A percentile compares a stretch with the other conserved stretches of the same genome.
Conservation (phyloP, 2,329 filamentous ascomycete species). For the Pseudogymnoascus sp. region DNA sequence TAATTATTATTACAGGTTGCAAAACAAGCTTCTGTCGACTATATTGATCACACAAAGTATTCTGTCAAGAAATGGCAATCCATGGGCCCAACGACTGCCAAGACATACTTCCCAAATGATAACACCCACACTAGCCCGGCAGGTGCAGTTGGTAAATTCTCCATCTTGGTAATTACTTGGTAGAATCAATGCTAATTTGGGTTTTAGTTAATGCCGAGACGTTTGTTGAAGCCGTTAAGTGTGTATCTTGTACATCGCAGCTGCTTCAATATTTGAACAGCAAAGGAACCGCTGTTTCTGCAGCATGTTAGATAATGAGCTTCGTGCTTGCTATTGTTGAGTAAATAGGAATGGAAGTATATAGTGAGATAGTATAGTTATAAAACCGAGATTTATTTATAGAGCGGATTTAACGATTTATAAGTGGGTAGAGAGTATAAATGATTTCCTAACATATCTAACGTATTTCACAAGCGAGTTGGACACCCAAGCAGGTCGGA, state of each 20-base stretch:
- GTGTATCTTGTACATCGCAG: slow-evolving; percentile 11
- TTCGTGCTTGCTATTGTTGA: background rate
- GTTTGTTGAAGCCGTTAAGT: slow-evolving; percentile 22
- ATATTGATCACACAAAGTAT: slow-evolving; percentile 26
- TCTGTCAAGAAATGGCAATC: slow-evolving; percentile 21
- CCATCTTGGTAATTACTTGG: background rate
- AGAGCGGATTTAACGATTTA: background rate
- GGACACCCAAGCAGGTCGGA: too few species aligned
- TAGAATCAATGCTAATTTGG: background rate
- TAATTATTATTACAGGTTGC: slow-evolving; percentile 16
- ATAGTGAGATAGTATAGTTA: background rate
- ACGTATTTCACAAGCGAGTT: too few species aligned
- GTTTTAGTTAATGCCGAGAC: slow-evolving; percentile 9
- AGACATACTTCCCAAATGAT: slow-evolving; percentile 25
- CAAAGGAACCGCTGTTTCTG: background rate
- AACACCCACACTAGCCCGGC: slow-evolving; percentile 26
- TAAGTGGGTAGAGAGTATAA: background rate
- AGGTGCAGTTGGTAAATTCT: slow-evolving; percentile 16
- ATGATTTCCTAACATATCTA: background rate
- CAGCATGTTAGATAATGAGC: background rate
- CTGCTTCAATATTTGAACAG: background rate
- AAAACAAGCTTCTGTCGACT: slow-evolving; percentile 16
- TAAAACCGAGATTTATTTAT: background rate
- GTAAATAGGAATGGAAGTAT: background rate
- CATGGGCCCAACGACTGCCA: slow-evolving; percentile 19